These are phyloP conservation scores for Alternaria brassicicola DNA, from an alignment of 2,329 filamentous ascomycete genomes.

Conservation along the genomic window DNA sequence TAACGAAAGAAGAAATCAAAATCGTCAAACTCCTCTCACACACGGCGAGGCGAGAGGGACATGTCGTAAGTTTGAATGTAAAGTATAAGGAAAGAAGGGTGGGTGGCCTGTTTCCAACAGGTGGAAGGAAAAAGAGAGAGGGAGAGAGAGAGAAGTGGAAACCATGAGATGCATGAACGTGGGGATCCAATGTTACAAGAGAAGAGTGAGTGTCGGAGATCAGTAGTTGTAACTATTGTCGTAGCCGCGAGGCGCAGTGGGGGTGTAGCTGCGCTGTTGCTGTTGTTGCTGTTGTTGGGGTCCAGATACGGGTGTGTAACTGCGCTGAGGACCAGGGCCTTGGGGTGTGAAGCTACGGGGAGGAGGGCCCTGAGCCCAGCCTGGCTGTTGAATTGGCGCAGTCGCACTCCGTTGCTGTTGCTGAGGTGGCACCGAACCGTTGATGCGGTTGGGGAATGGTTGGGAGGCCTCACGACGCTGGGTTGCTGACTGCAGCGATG, in stretches of 20 bases:
- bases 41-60: neutral
- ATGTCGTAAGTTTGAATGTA: conserved; percentile 6
- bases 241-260: conserved; percentile 17
- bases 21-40: conserved; percentile 5
- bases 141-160: conserved; percentile 21
- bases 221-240: conserved; percentile 26
- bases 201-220: conserved; percentile 8
- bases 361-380: conserved; percentile 26
- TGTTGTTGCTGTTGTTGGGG: conserved; percentile 5
- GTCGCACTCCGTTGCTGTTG: conserved; percentile 46
- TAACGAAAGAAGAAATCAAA: conserved; percentile 15
- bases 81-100: neutral
- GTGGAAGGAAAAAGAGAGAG: neutral
- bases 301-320: conserved; percentile 15
- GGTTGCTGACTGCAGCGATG: conserved; percentile 45
- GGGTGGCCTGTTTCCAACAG: conserved; percentile 24
- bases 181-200: conserved; percentile 13
- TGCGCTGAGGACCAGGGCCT: conserved; percentile 6
- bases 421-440: conserved; percentile 21
- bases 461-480: conserved; percentile 46
- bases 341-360: conserved; percentile 12
- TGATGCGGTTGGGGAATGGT: conserved; percentile 39
- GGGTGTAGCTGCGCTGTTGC: neutral
- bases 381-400: conserved; percentile 40
- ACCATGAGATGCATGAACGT: conserved; percentile 19